Base-by-base conservation (phyloP, 1,284 basidiomycete species). In the Rhodotorula sp. region DNA sequence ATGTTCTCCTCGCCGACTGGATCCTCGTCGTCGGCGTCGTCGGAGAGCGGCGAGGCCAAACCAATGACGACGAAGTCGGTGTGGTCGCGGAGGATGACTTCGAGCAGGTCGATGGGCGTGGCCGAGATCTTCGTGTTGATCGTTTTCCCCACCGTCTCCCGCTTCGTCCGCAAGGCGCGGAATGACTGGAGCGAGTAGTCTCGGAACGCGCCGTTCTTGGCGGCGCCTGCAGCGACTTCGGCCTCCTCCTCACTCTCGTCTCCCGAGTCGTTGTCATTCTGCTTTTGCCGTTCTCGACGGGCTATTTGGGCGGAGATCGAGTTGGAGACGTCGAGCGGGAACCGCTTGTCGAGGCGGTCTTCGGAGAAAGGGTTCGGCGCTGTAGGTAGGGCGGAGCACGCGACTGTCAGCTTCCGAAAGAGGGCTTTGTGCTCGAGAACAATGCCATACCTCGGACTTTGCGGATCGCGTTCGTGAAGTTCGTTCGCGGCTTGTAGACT, bases 61-160 rank as follows among this genome's bases (percentile, higher is more conserved):
- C 62, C 62, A 24, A 64, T 24, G 26, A 64, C 8, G 30, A 64
- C 54, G 24, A 64, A 8, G 22, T 44, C 37, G 5, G 22, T 42
- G 14, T 20, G 10, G 4, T 24, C n/a, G n/a, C 33, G 60, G 18
- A 22, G 14, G 22, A n/a, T 24, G 44, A n/a, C 7, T 12, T 29
- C 8, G 24, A 48, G 22, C 8, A 55, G 22, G 24, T 33, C 22
- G 45, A 45, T 26, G 14, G 49, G 24, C 46, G 8, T n/a, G 29
- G 24, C 18, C 30, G 33, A 24, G 10, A 18, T 24, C 17, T 33
- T 54, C 49, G 37, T 26, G 5, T n/a, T 26, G n/a, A 30, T 10
- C 18, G 56, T 51, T 37, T 7, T 29, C 1, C 49, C 15, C 2
- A 57, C 33, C 24, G 22, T n/a, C 24, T 51, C 49, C 49, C n/a